These are phyloP conservation scores for Quillaja saponaria DNA, from an alignment of 306 rosid species.

Conservation along the genomic window DNA sequence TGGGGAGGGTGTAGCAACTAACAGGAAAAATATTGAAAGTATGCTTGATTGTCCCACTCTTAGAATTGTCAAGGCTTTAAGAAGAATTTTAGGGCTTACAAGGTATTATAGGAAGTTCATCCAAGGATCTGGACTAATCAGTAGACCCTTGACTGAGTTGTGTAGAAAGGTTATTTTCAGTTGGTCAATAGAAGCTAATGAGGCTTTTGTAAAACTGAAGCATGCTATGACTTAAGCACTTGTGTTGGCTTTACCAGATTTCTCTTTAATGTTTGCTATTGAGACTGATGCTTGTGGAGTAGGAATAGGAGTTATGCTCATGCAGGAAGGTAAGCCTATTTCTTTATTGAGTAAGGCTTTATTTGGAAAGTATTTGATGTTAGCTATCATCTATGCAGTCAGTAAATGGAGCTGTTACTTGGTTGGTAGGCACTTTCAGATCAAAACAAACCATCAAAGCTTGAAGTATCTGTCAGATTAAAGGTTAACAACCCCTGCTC, in stretches of 20 bases:
- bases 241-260: neutral
- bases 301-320: neutral
- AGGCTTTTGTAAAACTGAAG: neutral
- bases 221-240: neutral
- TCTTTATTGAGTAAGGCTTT: neutral
- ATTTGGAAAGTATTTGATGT: neutral
- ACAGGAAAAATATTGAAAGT: neutral
- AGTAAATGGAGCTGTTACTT: neutral
- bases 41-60: neutral
- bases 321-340: neutral
- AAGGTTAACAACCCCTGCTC: neutral
- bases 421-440: neutral
- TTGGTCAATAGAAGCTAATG: neutral
- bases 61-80: neutral
- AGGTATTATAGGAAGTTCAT: neutral
- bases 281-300: neutral
- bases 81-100: neutral
- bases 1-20: neutral
- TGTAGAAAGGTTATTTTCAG: neutral
- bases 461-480: neutral
- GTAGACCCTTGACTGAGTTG: neutral
- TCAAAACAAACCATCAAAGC: neutral
- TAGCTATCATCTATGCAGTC: neutral
- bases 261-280: neutral
- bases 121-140: neutral